Evolutionary conservation across 768 basidiomycete species (phyloP).

Genomic region (Lepiota subincarnata): DNA sequence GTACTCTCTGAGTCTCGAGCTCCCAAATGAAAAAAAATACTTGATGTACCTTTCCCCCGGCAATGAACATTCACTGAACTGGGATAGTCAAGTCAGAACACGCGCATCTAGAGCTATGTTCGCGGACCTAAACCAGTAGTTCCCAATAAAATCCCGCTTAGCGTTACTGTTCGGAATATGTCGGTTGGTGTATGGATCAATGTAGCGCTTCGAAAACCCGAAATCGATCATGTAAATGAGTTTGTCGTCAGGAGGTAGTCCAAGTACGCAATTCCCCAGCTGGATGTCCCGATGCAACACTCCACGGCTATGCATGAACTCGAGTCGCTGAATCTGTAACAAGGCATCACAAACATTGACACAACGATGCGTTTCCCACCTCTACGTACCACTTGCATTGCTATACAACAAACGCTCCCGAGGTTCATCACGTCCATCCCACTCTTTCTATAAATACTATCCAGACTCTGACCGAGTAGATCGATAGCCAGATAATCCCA

Average conservation of each 20-base stretch:
- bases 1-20: constrained; percentile 1
- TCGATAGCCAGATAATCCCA: constrained; percentile 79
- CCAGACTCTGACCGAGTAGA: constrained; percentile 66
- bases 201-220: constrained; percentile 76
- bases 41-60: constrained; percentile 57
- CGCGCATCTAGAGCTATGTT: background rate
- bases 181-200: constrained; percentile 58
- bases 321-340: constrained; percentile 63
- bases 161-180: constrained; percentile 68
- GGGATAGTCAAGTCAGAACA: constrained; percentile 10
- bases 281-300: constrained; percentile 78
- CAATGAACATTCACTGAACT: constrained; percentile 76
- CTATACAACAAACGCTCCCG: constrained; percentile 68
- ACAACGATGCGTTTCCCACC: constrained; percentile 1
- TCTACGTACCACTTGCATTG: constrained; percentile 68
- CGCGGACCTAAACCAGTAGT: constrained; percentile 74
- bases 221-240: constrained; percentile 83
- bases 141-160: constrained; percentile 75
- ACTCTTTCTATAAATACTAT: constrained; percentile 52
- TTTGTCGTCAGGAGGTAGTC: constrained; percentile 52
- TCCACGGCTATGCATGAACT: constrained; percentile 71
- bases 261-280: constrained; percentile 71
- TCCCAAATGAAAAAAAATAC: background rate
- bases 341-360: constrained; percentile 9
- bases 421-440: constrained; percentile 62